Base-by-base conservation (phyloP, 345 rosid genomes). In the Carallia pectinifolia region DNA sequence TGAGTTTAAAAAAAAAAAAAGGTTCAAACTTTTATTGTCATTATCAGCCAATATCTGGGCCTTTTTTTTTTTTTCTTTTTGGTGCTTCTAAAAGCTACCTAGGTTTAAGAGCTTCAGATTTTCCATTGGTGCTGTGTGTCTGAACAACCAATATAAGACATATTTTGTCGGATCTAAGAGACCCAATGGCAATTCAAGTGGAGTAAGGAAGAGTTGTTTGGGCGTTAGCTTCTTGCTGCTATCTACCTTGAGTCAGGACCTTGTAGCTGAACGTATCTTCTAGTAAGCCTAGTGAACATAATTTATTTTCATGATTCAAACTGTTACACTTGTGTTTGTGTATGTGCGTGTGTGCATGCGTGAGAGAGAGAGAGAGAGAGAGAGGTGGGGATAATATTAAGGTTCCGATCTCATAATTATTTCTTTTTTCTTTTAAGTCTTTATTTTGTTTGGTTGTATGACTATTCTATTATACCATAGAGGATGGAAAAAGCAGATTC, bases 401-500 rank as follows among this genome's bases (percentile, higher is more conserved):
- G 5, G 17, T 44, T 44, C 50, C 2, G 15, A 12, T 44, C 50
- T 44, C 50, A 44, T 44, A 13, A 10, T 12, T 44, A 44, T 3
- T 12, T 10, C 16, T 7, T 13, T 44, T 30, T 30, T 12, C 56
- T 23, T 36, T 52, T 30, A 13, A 16, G 37, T 15, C 8, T 50
- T 37, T 54, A 39, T 63, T 60, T 30, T 55, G 33, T 30, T 69
- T 73, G 60, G 37, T 48, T 67, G 12, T 63, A 6, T 78, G 48
- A 69, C 36, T 62, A 56, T 61, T 72, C 37, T 58, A 58, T 62
- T 73, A 36, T 55, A 40, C 17, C 70, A 81, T 74, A 95, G 99
- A 87, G 85, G 79, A 95, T 95, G 99, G 99, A 95, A 89, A 88
- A 89, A 74, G 98, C 96, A 60, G 99, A 95, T 79, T 89, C 98